Evolutionary conservation across 768 basidiomycete species (phyloP), one percentile per base, ranked within the genome.

Genomic region (Suillus bovinus): DNA sequence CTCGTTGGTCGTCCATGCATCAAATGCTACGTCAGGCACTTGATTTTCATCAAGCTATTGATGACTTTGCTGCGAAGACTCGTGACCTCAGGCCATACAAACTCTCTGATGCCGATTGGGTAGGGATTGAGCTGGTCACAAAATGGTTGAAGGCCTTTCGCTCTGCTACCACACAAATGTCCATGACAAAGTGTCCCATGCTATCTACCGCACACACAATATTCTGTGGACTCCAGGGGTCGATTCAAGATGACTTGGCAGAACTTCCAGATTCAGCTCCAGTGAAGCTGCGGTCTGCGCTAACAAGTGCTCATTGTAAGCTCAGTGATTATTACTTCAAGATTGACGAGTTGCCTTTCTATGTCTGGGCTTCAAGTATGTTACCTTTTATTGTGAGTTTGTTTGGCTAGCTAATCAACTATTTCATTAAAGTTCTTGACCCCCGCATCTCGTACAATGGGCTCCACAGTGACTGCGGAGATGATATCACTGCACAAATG

Each of bases 351-450:
- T 44, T n/a, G n/a, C n/a, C 10, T 2, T 44, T n/a, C 4, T 44
- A 44, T 44, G 42, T 44, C 42, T 44, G n/a, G 42, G 42, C 42
- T n/a, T 44, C 42, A n/a, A 44, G 42, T 44, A 11, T n/a, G 42
- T 44, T n/a, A 20, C n/a, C n/a, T 44, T n/a, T 10, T 3, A 44
- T n/a, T 44, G n/a, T 9, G n/a, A 31, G 31, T 44, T 44, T 44
- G n/a, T n/a, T n/a, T n/a, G n/a, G 42, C n/a, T 44, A 44, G 42
- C 42, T 44, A 44, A 44, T 44, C 42, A n/a, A n/a, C n/a, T n/a
- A n/a, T n/a, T n/a, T n/a, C 9, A n/a, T 44, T n/a, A 20, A 44
- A 44, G 42, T 44, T 0, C 42, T 44, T 4, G n/a, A 44, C n/a
- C n/a, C 42, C 42, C n/a, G 3, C 42, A 44, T 44, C 8, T n/a